Percentiles rank a stretch among this genome's conserved stretches.
Conservation (phyloP, 208 protist genomes). For the Trypanosoma vivax region DNA sequence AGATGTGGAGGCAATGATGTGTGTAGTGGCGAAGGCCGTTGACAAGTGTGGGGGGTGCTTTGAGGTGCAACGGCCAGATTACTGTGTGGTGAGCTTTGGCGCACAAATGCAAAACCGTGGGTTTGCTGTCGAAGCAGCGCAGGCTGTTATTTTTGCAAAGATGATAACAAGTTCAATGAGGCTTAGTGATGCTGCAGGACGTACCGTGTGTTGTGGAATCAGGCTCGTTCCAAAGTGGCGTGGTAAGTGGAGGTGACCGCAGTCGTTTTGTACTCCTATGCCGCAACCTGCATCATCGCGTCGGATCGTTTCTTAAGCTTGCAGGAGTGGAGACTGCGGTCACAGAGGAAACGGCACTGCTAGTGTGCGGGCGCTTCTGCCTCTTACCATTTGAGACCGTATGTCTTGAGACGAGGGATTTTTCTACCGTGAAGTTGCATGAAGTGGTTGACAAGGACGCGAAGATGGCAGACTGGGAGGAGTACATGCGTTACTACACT, state of each 20-base stretch:
- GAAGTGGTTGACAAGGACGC: constrained; percentile 18
- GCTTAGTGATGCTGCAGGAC: neutral
- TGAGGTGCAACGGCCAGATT: constrained; percentile 9
- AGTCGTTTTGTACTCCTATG: constrained; percentile 19
- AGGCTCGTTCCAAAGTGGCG: constrained; percentile 1
- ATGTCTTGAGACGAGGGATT: constrained; percentile 2
- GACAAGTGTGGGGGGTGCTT: constrained; percentile 1
- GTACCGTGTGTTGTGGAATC: constrained; percentile 4
- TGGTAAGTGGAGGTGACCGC: constrained; percentile 5
- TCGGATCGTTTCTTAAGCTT: constrained; percentile 19
- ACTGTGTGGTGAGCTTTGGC: constrained; percentile 9
- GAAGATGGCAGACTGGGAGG: constrained; percentile 17
- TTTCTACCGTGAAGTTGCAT: constrained; percentile 17
- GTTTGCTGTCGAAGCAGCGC: neutral
- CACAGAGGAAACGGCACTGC: constrained; percentile 34
- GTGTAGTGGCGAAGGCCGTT: neutral
- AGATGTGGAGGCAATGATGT: constrained; percentile 3
- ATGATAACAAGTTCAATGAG: neutral
- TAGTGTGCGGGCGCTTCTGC: constrained; percentile 23
- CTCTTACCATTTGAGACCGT: constrained; percentile 26
- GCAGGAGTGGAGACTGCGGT: constrained; percentile 23
- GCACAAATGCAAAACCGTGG: neutral
- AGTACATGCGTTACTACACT: constrained; percentile 13
- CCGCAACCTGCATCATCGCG: constrained; percentile 20
- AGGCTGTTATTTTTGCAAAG: neutral